Percentiles rank a stretch among this genome's conserved stretches.
Conservation (phyloP, 1,284 basidiomycete species). For the Apiotrichum gamsii region DNA sequence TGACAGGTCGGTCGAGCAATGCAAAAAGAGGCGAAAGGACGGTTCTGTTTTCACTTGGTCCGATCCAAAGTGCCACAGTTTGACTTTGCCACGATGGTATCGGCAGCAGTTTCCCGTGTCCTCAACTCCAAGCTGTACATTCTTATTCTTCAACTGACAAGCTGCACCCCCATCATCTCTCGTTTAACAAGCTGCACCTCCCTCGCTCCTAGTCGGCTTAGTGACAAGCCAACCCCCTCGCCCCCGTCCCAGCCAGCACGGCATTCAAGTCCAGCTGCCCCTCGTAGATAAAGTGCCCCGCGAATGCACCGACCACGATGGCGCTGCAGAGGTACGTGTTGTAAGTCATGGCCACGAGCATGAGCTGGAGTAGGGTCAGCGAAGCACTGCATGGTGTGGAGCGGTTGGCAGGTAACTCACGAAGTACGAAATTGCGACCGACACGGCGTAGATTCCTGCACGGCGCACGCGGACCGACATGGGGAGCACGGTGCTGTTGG, state of each 20-base stretch:
- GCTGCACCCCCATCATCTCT: too few species aligned
- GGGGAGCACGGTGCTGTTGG: constrained; percentile 24
- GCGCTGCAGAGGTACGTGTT: constrained; percentile 46
- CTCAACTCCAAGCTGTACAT: too few species aligned
- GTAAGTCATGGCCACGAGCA: constrained; percentile 50
- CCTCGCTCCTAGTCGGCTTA: too few species aligned
- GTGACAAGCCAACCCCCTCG: constrained; percentile 8
- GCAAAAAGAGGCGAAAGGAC: too few species aligned
- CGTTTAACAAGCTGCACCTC: too few species aligned
- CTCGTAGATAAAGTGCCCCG: constrained; percentile 46
- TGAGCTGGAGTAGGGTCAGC: constrained; percentile 32
- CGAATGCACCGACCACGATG: constrained; percentile 45
- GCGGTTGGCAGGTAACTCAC: constrained; percentile 21
- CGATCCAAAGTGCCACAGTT: too few species aligned
- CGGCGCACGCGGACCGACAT: constrained; percentile 21
- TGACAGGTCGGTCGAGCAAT: too few species aligned
- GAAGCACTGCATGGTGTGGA: too few species aligned
- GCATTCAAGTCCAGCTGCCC: constrained; percentile 40
- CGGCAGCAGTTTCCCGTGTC: too few species aligned
- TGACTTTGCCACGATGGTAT: too few species aligned
- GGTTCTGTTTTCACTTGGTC: too few species aligned
- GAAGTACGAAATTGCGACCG: constrained; percentile 44
- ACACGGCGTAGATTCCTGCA: constrained; percentile 37
- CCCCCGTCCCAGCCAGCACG: constrained; percentile 8
- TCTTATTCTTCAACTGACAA: too few species aligned